These are phyloP conservation scores for Nasturtium officinale DNA, from an alignment of 345 rosid species.

Conservation along the genomic window DNA sequence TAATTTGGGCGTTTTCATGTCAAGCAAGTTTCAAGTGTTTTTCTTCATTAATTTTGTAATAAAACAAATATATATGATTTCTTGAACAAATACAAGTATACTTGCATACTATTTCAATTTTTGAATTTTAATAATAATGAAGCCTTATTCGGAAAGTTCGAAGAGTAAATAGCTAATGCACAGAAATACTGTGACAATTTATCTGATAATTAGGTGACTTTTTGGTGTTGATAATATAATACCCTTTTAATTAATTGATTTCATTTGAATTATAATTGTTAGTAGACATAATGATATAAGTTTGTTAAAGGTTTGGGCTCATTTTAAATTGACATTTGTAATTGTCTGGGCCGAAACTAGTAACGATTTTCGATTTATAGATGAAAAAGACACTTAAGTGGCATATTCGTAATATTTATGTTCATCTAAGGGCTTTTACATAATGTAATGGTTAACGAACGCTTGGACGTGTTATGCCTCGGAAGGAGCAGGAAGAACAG, in stretches of 20 bases:
- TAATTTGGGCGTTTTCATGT: neutral
- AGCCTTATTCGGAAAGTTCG: neutral
- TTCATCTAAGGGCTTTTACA: neutral
- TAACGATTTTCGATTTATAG: neutral
- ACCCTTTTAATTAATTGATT: neutral
- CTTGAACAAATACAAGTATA: neutral
- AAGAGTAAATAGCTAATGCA: neutral
- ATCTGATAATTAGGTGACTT: neutral
- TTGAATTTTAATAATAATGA: too few species aligned
- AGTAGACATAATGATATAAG: too few species aligned
- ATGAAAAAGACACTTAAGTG: neutral
- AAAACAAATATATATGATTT: neutral
- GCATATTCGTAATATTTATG: neutral
- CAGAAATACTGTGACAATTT: neutral
- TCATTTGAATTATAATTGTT: neutral
- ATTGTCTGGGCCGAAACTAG: neutral
- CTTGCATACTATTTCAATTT: too few species aligned
- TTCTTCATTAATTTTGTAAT: conserved; percentile 14
- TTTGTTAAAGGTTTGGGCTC: neutral
- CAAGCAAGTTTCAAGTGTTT: neutral
- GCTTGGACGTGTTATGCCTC: neutral
- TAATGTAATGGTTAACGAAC: neutral
- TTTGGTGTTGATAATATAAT: conserved; percentile 1
- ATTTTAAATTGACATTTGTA: neutral
- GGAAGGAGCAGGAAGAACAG: neutral